A percentile compares a stretch with the other conserved stretches of the same genome.
Conservation (phyloP, 1,139 yeast species). For the Hyphopichia pseudoburtonii region DNA sequence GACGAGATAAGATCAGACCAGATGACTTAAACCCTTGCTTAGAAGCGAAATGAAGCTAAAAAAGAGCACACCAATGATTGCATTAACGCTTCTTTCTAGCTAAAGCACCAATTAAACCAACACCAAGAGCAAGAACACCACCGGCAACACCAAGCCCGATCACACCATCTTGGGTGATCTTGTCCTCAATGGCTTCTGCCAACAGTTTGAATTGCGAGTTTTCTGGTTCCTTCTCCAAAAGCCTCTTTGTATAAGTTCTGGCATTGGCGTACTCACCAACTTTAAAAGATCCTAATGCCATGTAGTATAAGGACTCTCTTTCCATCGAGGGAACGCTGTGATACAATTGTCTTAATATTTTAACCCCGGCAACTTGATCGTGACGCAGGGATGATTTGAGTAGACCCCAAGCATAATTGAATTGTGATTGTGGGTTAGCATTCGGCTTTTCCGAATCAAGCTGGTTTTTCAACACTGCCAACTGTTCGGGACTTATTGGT, state of each 20-base stretch:
- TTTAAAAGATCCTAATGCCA: conserved; percentile 86
- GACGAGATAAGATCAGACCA: no score
- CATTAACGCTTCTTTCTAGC: conserved; percentile 39
- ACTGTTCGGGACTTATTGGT: conserved; percentile 73
- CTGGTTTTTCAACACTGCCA: conserved; percentile 73
- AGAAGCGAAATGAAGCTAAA: background rate
- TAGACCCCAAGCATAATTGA: conserved; percentile 96
- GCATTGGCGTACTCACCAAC: conserved; percentile 86
- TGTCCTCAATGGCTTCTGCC: conserved; percentile 77
- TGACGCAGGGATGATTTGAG: conserved; percentile 63
- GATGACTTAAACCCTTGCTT: no score
- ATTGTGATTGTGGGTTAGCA: conserved; percentile 78
- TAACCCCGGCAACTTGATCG: conserved; percentile 78
- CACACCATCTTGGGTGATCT: conserved; percentile 81
- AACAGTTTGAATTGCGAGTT: conserved; percentile 75
- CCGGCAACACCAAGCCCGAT: conserved; percentile 87
- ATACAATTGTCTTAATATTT: conserved; percentile 70
- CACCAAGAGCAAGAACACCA: conserved; percentile 80
- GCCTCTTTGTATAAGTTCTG: conserved; percentile 76
- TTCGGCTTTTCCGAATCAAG: conserved; percentile 78
- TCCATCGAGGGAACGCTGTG: conserved; percentile 79
- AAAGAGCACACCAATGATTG: background rate
- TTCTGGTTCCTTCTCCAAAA: conserved; percentile 77
- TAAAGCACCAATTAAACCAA: conserved; percentile 63
- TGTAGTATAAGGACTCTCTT: conserved; percentile 85